Evolutionary conservation across 2,329 filamentous ascomycete species (phyloP).

Genomic region (Fusarium cyanostomum): DNA sequence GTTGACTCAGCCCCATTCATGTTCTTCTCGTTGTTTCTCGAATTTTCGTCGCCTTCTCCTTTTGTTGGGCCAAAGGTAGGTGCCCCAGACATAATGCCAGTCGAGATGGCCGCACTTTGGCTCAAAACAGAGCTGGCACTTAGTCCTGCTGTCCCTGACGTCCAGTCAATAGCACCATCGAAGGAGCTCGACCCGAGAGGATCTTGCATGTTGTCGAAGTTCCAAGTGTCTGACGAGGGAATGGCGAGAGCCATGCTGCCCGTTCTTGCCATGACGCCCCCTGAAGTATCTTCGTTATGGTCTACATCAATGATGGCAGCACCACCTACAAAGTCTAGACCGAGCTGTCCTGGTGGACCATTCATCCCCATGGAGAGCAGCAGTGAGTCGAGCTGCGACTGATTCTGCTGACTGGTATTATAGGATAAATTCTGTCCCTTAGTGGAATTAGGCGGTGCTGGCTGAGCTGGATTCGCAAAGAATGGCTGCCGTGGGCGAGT

Average conservation of each 20-base stretch:
- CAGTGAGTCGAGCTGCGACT: conserved; percentile 38
- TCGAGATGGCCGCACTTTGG: conserved; percentile 39
- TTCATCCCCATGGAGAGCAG: conserved; percentile 42
- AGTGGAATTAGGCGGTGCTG: conserved; percentile 27
- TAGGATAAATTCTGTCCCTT: conserved; percentile 29
- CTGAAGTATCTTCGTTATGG: conserved; percentile 19
- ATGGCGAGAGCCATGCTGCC: conserved; percentile 42
- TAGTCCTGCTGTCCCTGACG: conserved; percentile 41
- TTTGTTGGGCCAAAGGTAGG: conserved; percentile 23
- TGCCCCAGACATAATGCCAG: conserved; percentile 38
- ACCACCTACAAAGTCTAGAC: conserved; percentile 43
- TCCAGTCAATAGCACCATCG: conserved; percentile 43
- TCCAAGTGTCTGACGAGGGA: conserved; percentile 43
- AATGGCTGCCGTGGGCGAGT: conserved; percentile 44
- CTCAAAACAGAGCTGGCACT: conserved; percentile 44
- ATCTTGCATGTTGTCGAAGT: conserved; percentile 36
- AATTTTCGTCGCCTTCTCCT: conserved; percentile 5
- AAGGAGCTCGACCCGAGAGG: conserved; percentile 31
- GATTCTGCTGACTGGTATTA: conserved; percentile 22
- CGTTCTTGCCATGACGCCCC: conserved; percentile 15
- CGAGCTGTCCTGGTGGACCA: conserved; percentile 37
- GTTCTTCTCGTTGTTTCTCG: background rate
- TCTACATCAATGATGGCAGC: conserved; percentile 45
- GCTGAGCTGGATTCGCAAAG: conserved; percentile 31
- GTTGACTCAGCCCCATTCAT: background rate